phyloP scores from a whole-genome alignment of 495 filamentous ascomycete genomes.

The Amniculicola lignicola region DNA sequence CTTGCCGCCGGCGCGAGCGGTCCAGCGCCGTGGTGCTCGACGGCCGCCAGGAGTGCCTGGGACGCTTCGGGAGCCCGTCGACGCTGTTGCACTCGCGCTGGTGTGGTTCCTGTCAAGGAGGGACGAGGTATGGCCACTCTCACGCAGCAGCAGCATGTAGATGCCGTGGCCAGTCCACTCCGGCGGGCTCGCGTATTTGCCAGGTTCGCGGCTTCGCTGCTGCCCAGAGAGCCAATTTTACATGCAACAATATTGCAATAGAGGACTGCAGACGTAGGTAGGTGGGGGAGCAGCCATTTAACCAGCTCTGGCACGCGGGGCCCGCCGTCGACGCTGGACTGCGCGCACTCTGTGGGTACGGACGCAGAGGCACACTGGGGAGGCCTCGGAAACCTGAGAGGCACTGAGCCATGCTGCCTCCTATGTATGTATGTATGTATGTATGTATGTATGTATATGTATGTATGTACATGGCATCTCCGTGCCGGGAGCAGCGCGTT shows the following conservation, averaged over 20 bases:
- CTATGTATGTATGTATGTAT: too few relatives aligned
- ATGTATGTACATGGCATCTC: too few relatives aligned
- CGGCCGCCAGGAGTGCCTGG: too few relatives aligned
- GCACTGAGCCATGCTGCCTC: too few relatives aligned
- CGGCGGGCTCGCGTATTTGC: slow-evolving; percentile 5
- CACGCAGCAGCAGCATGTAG: neutral
- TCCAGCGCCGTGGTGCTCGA: too few relatives aligned
- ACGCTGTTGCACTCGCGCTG: too few relatives aligned
- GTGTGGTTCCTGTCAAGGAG: too few relatives aligned
- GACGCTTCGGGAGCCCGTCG: too few relatives aligned
- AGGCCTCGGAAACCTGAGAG: too few relatives aligned
- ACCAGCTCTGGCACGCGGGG: slow-evolving; percentile 8
- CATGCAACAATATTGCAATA: slow-evolving; percentile 28
- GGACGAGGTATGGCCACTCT: slow-evolving; percentile 10
- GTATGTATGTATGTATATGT: too few relatives aligned
- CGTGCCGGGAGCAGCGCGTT: too few relatives aligned
- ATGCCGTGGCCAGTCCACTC: slow-evolving; percentile 7
- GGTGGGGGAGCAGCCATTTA: slow-evolving; percentile 7
- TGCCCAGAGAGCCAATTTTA: slow-evolving; percentile 16
- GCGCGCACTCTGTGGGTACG: neutral
- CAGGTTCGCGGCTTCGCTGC: neutral
- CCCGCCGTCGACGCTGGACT: neutral
- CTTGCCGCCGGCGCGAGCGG: slow-evolving; percentile 11
- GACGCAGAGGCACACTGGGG: neutral
- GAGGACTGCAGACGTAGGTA: neutral